Base-by-base conservation (phyloP, 2,329 filamentous ascomycete genomes). In the Aspergillus pseudoglaucus region DNA sequence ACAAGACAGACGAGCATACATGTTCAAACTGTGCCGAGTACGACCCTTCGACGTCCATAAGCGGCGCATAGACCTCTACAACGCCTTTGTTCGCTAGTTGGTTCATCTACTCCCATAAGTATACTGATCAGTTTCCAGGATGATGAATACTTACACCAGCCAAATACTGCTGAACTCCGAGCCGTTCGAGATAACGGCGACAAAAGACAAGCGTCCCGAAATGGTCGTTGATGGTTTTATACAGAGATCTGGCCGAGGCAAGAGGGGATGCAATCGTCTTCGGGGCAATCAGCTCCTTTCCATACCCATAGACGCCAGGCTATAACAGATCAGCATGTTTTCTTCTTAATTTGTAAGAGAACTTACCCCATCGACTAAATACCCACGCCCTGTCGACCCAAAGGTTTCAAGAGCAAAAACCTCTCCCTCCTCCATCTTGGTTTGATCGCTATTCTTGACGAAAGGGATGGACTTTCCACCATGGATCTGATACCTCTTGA, bases 21-120 rank as follows among this genome's bases (percentile, higher is more conserved):
- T 79, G 82, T 66, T 85, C 82, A 59, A 80, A 84, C 55, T 85
- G 82, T 8, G 82, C 82, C 4, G 78, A 75, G 59, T 83, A 84
- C 1, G 80, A 83, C 2, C 81, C 81, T 52, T 75, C 71, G 38
- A 79, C 61, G 53, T 85, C 82, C 30, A 74, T 66, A 22, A 85
- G 66, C 1, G 81, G 82, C 12, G 66, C 65, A 57, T 84, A 81
- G 3, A 71, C 63, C 38, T 84, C 75, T 3, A 84, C 67, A 17
- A 84, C 72, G 1, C 79, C 82, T 45, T 77, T 71, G 6, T 75
- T 71, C 1, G 82, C 72, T 20, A 84, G 70, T 33, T 71, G 75
- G 48, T 81, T 82, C 64, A 84, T 69, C 76, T 80, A 48, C n/a
- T 39, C 2, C 4, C 10, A 30, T 30, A 12, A 30, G 25, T 10